A percentile compares a stretch with the other conserved stretches of the same genome.
Evolutionary conservation across 192 early-diverging fungal species (phyloP).

Genomic region (Entomortierella chlamydospora): DNA sequence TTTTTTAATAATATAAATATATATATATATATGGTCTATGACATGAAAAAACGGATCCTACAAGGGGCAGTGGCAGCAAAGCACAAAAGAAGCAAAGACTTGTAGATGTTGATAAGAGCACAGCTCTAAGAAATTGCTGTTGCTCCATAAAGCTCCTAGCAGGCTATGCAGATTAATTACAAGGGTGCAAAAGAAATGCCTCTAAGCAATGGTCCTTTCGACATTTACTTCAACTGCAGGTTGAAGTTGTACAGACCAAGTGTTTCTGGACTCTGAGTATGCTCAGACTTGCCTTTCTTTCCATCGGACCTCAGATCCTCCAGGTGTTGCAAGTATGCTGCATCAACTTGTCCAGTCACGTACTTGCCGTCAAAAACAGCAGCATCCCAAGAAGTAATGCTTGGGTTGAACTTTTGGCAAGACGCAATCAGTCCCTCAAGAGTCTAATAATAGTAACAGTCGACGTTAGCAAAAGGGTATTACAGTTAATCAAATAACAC

Average conservation of each 20-base stretch:
- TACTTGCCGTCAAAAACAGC: slow-evolving; percentile 98
- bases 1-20: slow-evolving; percentile 1
- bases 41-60: not conserved
- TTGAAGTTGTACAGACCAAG: slow-evolving; percentile 47
- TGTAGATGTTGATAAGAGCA: too few relatives aligned
- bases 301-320: slow-evolving; percentile 64
- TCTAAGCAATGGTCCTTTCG: not conserved
- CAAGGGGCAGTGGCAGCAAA: not conserved
- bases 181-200: not conserved
- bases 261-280: slow-evolving; percentile 49
- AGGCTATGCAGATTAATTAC: not conserved
- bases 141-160: not conserved
- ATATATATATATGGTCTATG: slow-evolving; percentile 8
- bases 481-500: not conserved
- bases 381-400: slow-evolving; percentile 88
- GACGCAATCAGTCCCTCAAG: slow-evolving; percentile 88
- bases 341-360: slow-evolving; percentile 83
- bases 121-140: not conserved
- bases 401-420: slow-evolving; percentile 86
- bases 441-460: slow-evolving; percentile 52
- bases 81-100: not conserved
- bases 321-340: slow-evolving; percentile 72
- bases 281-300: slow-evolving; percentile 49
- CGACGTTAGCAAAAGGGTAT: not conserved
- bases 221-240: slow-evolving; percentile 34